phyloP scores from a whole-genome alignment of 2,329 filamentous ascomycete genomes.

The Endocalyx cinctus region DNA sequence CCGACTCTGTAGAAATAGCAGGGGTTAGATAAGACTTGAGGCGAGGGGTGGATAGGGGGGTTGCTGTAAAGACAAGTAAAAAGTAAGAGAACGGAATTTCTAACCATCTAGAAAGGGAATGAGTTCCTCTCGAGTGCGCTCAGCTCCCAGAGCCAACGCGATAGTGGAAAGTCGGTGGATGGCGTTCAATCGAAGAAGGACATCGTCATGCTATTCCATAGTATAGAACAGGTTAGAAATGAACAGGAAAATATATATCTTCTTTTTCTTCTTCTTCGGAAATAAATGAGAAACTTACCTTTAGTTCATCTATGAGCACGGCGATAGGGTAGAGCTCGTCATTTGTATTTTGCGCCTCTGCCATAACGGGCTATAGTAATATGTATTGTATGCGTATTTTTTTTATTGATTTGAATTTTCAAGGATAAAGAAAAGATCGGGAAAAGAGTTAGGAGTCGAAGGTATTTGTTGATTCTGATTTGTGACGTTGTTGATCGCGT shows the following conservation, averaged over 20 bases:
- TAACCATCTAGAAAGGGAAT: constrained; percentile 98
- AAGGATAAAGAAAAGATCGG: constrained; percentile 5
- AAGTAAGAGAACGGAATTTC: constrained; percentile 36
- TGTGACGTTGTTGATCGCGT: constrained; percentile 26
- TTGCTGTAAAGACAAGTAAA: background rate
- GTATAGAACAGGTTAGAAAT: no score
- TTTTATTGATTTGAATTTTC: background rate
- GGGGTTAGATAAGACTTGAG: constrained; percentile 23
- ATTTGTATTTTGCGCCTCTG: constrained; percentile 80
- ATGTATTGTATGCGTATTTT: no score
- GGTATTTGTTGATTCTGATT: constrained; percentile 12
- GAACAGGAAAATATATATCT: no score
- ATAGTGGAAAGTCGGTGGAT: constrained; percentile 98
- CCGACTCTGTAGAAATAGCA: constrained; percentile 90
- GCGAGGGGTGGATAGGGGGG: constrained; percentile 8
- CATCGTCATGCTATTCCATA: constrained; percentile 89
- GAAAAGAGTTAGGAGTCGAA: no score
- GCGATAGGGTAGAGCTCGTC: constrained; percentile 99
- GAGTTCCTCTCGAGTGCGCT: constrained; percentile 95
- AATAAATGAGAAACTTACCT: constrained; percentile 55
- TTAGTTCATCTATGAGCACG: constrained; percentile 98
- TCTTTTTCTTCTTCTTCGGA: no score
- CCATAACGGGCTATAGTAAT: constrained; percentile 61
- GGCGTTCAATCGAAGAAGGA: constrained; percentile 93
- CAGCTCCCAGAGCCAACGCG: constrained; percentile 88